Base-by-base conservation (phyloP, 2,329 filamentous ascomycete species). In the Botryotinia convoluta region DNA sequence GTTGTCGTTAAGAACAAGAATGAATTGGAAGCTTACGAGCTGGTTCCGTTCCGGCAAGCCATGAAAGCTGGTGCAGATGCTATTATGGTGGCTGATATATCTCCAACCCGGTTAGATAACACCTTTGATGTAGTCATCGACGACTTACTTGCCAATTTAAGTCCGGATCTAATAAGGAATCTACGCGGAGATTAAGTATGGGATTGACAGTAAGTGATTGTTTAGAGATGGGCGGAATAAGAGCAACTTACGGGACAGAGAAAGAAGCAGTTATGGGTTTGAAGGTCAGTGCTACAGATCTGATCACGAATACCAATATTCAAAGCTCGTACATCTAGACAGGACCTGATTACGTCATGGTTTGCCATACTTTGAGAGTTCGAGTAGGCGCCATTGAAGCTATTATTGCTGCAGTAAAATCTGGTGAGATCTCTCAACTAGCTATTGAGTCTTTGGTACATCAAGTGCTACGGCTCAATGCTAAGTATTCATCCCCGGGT, bases 21-120 rank as follows among this genome's bases (percentile, higher is more conserved):
- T 37, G 75, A 83, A 37, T 75, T 85, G 35, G 83, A 84, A 69
- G 76, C 76, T 8, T 84, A 83, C 65, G 84, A 85, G 71, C 71
- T 85, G 37, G 78, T 85, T 6, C 84, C 84, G 2, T 85, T 85
- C 73, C 81, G 82, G 69, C 81, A 83, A 72, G 83, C 82, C 29
- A 80, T 82, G 6, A 81, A 79, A 3, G 82, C 85, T 77, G 81
- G 80, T 2, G 80, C 84, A 32, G 83, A 85, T 74, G 78, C 82
- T 16, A 80, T 85, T 14, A 85, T 85, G 83, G 84, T 82, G 6
- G 83, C 84, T 16, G 83, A 85, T 76, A 84, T 84, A 77, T 80
- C 82, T 20, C 74, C 85, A 67, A 81, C 83, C 22, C 78, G 75
- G 18, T 78, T 84, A 61, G 68, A 54, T 4, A 22, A 8, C 10